These are phyloP conservation scores for Leishmania tropica DNA, from an alignment of 208 protist genomes.

Conservation along the genomic window DNA sequence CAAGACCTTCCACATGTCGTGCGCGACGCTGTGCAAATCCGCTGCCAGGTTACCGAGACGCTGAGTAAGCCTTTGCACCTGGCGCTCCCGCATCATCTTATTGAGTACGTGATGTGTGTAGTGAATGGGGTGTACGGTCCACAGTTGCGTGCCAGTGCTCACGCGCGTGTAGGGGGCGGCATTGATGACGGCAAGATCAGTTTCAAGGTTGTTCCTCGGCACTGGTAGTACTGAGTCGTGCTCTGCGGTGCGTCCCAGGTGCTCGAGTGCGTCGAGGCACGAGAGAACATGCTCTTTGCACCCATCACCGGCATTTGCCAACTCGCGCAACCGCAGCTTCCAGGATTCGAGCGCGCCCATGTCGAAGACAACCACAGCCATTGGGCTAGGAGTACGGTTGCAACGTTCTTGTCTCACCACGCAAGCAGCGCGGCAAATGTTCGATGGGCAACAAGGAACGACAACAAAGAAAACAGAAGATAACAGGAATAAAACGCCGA, in stretches of 20 bases:
- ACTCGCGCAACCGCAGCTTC: not conserved
- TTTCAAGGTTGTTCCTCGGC: not conserved
- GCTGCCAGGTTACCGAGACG: constrained; percentile 27
- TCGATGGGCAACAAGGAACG: not conserved
- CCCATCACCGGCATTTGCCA: not conserved
- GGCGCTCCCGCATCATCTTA: constrained; percentile 14
- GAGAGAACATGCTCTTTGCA: not conserved
- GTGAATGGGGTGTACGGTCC: constrained; percentile 35
- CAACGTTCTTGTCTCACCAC: not conserved
- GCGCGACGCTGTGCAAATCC: constrained; percentile 8
- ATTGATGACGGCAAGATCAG: not conserved
- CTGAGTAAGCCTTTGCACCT: constrained; percentile 5
- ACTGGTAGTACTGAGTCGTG: not conserved
- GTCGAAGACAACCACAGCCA: constrained; percentile 11
- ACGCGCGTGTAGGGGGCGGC: not conserved
- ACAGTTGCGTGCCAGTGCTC: constrained; percentile 41
- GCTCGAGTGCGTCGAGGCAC: constrained; percentile 6
- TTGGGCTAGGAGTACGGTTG: not conserved
- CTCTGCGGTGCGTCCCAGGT: not conserved
- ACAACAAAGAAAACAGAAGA: not conserved
- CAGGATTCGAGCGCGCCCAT: not conserved
- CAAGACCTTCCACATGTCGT: constrained; percentile 23
- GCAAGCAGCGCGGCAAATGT: not conserved
- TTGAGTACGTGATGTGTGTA: constrained; percentile 46
- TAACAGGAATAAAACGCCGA: not conserved